Percentiles rank a stretch among this genome's conserved stretches.
Conservation (phyloP, 306 rosid genomes). For the Dalbergia cochinchinensis region DNA sequence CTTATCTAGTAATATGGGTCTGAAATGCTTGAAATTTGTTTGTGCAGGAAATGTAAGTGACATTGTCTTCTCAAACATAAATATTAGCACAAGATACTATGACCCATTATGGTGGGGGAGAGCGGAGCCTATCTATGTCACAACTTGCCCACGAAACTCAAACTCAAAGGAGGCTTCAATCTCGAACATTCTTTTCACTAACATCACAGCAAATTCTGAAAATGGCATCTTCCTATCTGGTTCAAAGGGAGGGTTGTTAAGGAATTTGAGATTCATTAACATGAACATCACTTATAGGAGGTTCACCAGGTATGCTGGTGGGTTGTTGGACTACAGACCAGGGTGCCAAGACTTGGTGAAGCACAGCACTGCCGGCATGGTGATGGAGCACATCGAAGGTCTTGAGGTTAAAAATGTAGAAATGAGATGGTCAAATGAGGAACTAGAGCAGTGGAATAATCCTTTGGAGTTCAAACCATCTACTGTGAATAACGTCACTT, state of each 20-base stretch:
- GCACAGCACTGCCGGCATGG: slow-evolving; percentile 73
- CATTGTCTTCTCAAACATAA: slow-evolving; percentile 88
- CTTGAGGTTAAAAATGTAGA: slow-evolving; percentile 73
- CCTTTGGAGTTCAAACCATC: slow-evolving; percentile 83
- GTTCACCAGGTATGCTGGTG: slow-evolving; percentile 71
- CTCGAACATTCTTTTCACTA: slow-evolving; percentile 74
- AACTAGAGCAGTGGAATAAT: slow-evolving; percentile 65
- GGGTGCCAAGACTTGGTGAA: slow-evolving; percentile 86
- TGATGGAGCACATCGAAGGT: slow-evolving; percentile 86
- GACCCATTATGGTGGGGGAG: slow-evolving; percentile 99
- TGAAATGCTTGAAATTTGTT: slow-evolving; percentile 34
- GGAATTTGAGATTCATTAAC: slow-evolving; percentile 79
- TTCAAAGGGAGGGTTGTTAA: slow-evolving; percentile 72
- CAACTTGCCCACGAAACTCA: slow-evolving; percentile 74
- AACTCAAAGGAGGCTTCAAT: slow-evolving; percentile 82
- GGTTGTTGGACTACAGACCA: slow-evolving; percentile 85
- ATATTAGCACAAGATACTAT: slow-evolving; percentile 90
- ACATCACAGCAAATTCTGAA: slow-evolving; percentile 81
- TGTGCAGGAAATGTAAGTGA: slow-evolving; percentile 86
- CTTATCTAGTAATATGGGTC: slow-evolving; percentile 4
- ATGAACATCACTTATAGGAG: slow-evolving; percentile 71
- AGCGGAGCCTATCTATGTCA: slow-evolving; percentile 93
- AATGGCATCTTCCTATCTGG: slow-evolving; percentile 92
- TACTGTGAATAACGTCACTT: slow-evolving; percentile 73
- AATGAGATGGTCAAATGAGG: slow-evolving; percentile 76